Percentiles rank a stretch among this genome's conserved stretches.
These are phyloP conservation scores for Chalaropsis thielavioides DNA, from an alignment of 2,329 filamentous ascomycete species.

Conservation along the genomic window DNA sequence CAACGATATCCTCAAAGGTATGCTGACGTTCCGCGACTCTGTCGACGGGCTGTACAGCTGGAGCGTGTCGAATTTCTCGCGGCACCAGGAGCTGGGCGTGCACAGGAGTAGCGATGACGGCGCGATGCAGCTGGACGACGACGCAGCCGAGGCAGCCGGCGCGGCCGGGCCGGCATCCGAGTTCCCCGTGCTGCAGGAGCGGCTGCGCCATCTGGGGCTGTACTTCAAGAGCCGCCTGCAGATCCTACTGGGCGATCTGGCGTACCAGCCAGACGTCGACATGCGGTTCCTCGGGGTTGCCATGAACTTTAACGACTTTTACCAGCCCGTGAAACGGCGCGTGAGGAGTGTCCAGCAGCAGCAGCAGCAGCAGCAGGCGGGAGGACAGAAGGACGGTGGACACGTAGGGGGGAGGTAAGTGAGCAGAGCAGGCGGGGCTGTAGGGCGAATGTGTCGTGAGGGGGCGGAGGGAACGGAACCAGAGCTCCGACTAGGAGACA, in stretches of 20 bases:
- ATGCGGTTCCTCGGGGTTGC: conserved; percentile 91
- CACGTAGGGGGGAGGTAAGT: not conserved
- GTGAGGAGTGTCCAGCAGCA: conserved; percentile 27
- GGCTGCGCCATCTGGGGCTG: conserved; percentile 55
- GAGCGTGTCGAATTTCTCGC: conserved; percentile 86
- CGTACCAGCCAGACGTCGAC: conserved; percentile 86
- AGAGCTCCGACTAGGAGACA: not conserved
- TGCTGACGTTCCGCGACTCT: conserved; percentile 85
- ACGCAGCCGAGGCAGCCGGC: conserved; percentile 18
- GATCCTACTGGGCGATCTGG: conserved; percentile 72
- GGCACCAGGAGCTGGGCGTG: conserved; percentile 70
- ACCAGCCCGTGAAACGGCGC: conserved; percentile 60
- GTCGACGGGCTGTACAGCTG: conserved; percentile 92
- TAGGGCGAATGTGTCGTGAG: not conserved
- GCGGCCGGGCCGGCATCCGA: conserved; percentile 43
- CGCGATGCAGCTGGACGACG: conserved; percentile 20
- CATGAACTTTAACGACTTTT: conserved; percentile 99
- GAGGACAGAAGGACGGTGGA: not conserved
- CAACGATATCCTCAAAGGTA: conserved; percentile 80
- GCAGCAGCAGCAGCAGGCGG: conserved; percentile 14
- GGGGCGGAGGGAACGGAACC: too few species aligned
- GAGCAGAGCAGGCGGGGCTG: not conserved
- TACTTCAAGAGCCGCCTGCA: conserved; percentile 69
- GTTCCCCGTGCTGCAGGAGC: conserved; percentile 59
- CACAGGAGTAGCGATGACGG: conserved; percentile 31